Evolutionary conservation across 169 alveolate species (phyloP).

Genomic region (Cytauxzoon felis): DNA sequence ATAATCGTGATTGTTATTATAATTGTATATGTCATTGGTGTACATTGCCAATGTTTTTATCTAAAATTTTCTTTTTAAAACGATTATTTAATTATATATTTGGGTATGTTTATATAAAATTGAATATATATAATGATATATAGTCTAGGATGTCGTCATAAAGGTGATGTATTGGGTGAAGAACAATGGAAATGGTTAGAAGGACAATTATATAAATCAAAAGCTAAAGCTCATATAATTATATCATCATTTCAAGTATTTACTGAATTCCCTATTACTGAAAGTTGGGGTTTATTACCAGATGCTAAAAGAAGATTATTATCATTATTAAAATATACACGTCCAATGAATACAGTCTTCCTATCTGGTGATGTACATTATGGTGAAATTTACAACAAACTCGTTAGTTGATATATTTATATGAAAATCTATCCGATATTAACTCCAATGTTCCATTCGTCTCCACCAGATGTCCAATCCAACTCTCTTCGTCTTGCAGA

Average conservation of each 20-base stretch:
- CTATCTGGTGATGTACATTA: slow-evolving; percentile 83
- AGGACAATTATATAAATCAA: slow-evolving; percentile 78
- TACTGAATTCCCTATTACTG: slow-evolving; percentile 59
- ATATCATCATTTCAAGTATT: slow-evolving; percentile 83
- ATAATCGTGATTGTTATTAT: slow-evolving; percentile 71
- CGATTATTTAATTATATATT: slow-evolving; percentile 53
- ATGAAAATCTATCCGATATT: too few species aligned
- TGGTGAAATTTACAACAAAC: slow-evolving; percentile 58
- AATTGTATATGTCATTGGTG: slow-evolving; percentile 61
- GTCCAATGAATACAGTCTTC: slow-evolving; percentile 75
- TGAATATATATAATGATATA: not conserved
- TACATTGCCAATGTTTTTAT: slow-evolving; percentile 5
- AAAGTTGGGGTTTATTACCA: slow-evolving; percentile 82
- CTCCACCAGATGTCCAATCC: too few species aligned
- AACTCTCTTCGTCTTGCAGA: too few species aligned
- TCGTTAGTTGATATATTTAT: too few species aligned
- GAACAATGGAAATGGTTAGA: slow-evolving; percentile 88
- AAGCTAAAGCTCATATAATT: slow-evolving; percentile 79
- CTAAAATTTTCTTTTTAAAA: slow-evolving; percentile 6
- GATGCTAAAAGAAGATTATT: slow-evolving; percentile 68
- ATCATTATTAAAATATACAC: slow-evolving; percentile 61
- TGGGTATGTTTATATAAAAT: slow-evolving; percentile 36
- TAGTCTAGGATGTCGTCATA: slow-evolving; percentile 65
- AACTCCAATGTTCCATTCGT: too few species aligned
- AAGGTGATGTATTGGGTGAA: slow-evolving; percentile 82